Evolutionary conservation across 2,329 filamentous ascomycete genomes (phyloP), one percentile per base, ranked within the genome.

Genomic region (Claviceps sp.): DNA sequence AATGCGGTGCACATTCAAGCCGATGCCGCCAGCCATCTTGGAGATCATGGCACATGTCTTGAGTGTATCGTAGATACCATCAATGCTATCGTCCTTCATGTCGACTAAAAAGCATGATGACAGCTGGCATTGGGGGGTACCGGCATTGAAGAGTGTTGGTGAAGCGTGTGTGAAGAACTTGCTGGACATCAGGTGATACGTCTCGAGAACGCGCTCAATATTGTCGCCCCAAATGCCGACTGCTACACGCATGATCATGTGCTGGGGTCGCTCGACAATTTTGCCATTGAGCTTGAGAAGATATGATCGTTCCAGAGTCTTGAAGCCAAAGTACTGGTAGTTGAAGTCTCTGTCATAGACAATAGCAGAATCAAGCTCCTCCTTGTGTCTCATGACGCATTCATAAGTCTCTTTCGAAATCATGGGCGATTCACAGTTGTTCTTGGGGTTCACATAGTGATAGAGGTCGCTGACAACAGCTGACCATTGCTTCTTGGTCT

Each of bases 401-500:
- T 96, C 87, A 67, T 95, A 95, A 47, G 86, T 94, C 61, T 86
- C 76, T 64, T 91, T 75, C 44, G 91, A 89, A 65, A 98, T 97
- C 93, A 98, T 98, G 52, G 93, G 91, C 49, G 90, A 91, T 7
- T 77, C 67, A 60, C 77, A 84, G 56, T 76, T 73, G 70, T 95
- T 98, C 74, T 88, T 95, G 56, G 91, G 89, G 75, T 98, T 98
- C 70, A 95, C 76, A 70, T 96, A 98, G 75, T 93, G 79, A 74
- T 91, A 96, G 43, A 98, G 82, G 64, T 98, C 93, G 62, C 82
- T 84, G 61, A 98, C 80, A 54, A 98, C 93, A 48, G 88, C 77
- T n/a, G 93, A 97, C 76, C 94, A 98, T 68, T 97, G 91, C 79
- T 98, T 98, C 81, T 97, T 97, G 58, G 93, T 98, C 79, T 98